phyloP scores from a whole-genome alignment of 2,329 filamentous ascomycete genomes.

The Stagonosporopsis rhizophila region DNA sequence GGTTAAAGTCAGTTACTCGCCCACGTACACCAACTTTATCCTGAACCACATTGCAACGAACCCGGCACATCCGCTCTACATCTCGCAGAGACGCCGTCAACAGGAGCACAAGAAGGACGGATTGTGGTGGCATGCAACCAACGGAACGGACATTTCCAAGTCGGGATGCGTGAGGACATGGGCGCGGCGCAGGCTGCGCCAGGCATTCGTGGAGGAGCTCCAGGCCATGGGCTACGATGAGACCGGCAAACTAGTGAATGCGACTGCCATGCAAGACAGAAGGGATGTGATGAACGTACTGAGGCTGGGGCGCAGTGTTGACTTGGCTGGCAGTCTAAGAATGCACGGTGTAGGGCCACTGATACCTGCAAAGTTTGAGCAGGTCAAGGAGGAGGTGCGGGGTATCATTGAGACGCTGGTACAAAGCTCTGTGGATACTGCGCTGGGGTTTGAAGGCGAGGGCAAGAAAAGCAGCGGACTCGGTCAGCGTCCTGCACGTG shows the following conservation, averaged over 20 bases:
- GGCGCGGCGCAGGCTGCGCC: constrained; percentile 39
- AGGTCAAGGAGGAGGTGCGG: constrained; percentile 22
- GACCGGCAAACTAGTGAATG: constrained; percentile 31
- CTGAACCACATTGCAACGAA: constrained; percentile 31
- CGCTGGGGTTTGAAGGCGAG: constrained; percentile 1
- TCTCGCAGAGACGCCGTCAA: constrained; percentile 27
- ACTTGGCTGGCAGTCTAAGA: constrained; percentile 37
- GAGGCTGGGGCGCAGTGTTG: constrained; percentile 2
- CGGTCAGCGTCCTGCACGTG: background rate
- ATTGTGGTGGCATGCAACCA: constrained; percentile 45
- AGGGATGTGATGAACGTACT: constrained; percentile 12
- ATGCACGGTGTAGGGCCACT: constrained; percentile 32
- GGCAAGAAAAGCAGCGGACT: constrained; percentile 4
- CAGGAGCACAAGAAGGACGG: constrained; percentile 31
- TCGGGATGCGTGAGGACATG: constrained; percentile 43
- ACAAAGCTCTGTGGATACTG: constrained; percentile 4
- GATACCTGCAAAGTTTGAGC: constrained; percentile 38
- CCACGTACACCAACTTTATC: constrained; percentile 35
- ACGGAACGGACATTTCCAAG: constrained; percentile 33
- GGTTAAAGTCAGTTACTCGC: constrained; percentile 34
- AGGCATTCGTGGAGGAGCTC: constrained; percentile 42
- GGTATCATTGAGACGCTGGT: constrained; percentile 5
- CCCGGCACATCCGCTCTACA: constrained; percentile 36
- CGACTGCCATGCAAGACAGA: background rate
- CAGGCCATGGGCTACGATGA: constrained; percentile 37